A percentile compares a stretch with the other conserved stretches of the same genome.
phyloP scores from a whole-genome alignment of 2,329 filamentous ascomycete genomes.

The Hymenoscyphus fructigenus region DNA sequence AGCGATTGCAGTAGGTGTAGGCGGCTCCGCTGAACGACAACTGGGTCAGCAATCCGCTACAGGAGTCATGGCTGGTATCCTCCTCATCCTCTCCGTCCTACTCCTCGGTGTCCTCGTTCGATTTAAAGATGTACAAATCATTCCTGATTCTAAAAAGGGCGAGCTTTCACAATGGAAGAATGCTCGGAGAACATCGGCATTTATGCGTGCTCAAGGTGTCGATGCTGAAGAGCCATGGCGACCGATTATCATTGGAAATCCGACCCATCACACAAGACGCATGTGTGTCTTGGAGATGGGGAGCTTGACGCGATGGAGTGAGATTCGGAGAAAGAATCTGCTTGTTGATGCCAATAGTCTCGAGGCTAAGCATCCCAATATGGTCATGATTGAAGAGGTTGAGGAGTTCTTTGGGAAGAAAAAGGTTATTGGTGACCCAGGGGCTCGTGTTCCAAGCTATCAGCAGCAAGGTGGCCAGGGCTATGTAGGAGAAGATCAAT shows the following conservation, averaged over 20 bases:
- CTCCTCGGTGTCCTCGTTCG: slow-evolving; percentile 62
- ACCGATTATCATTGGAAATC: slow-evolving; percentile 70
- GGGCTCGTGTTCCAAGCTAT: neutral
- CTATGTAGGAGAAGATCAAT: slow-evolving; percentile 15
- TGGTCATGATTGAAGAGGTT: slow-evolving; percentile 27
- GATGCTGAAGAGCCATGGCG: slow-evolving; percentile 55
- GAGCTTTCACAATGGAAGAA: slow-evolving; percentile 55
- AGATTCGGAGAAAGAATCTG: slow-evolving; percentile 63
- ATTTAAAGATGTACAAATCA: slow-evolving; percentile 66
- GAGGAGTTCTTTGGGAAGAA: slow-evolving; percentile 27
- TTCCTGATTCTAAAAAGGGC: slow-evolving; percentile 58
- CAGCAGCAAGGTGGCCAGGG: neutral
- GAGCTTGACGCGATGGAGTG: slow-evolving; percentile 66
- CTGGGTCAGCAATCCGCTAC: slow-evolving; percentile 68
- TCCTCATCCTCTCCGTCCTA: slow-evolving; percentile 63
- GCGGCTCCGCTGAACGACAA: slow-evolving; percentile 64
- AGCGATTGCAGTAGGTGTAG: slow-evolving; percentile 65
- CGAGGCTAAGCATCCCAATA: slow-evolving; percentile 36
- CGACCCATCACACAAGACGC: slow-evolving; percentile 64
- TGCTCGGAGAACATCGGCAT: slow-evolving; percentile 49
- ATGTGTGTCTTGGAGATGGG: slow-evolving; percentile 74
- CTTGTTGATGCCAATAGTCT: slow-evolving; percentile 48
- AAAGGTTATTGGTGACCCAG: slow-evolving; percentile 19
- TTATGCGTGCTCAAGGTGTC: slow-evolving; percentile 37
- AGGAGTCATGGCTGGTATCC: slow-evolving; percentile 65